Base-by-base conservation (phyloP, 176 grass and related monocot genomes). In the Paspalum vaginatum region DNA sequence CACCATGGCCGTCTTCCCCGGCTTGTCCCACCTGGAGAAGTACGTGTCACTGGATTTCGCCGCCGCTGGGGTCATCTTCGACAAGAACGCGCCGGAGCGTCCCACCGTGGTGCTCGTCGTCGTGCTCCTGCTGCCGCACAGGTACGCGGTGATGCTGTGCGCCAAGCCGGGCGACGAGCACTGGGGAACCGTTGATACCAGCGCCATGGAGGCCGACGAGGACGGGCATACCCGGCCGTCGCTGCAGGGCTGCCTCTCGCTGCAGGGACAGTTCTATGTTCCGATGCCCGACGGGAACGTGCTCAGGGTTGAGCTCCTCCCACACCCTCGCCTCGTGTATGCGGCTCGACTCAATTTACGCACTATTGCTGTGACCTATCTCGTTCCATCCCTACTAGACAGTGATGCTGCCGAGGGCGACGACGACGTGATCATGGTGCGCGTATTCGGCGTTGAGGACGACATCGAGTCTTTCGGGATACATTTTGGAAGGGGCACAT, bases 281-380 rank as follows among this genome's bases (percentile, higher is more conserved):
- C 65, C 83, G 0, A 78, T 55, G 1, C 10, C 1, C 1, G 1
- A 22, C 0, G 65, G 74, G 0, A n/a, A 85, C 55, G 37, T 85
- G 32, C 74, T 77, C 20, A 25, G 7, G n/a, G n/a, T 71, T 16
- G 14, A 43, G 65, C 83, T 85, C 54, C 0, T 7, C 5, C 81
- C 49, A 3, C 16, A 46, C 9, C 52, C 83, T 61, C 83, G 11
- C 21, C 55, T 85, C 0, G 44, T 27, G 10, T 78, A 78, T 1
- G 65, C 43, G 32, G 65, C 43, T 24, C 26, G 44, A 52, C 62
- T 7, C 62, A 7, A 26, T 44, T 1, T 0, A 15, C 8, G 12
- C 17, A 22, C 15, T 1, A 4, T 71, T 9, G 0, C 70, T 73
- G 27, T 49, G 20, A 0, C 46, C 37, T 67, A 66, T 47, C 76